Conservation (phyloP, 164 flowering plant species). For the Malania oleifera region DNA sequence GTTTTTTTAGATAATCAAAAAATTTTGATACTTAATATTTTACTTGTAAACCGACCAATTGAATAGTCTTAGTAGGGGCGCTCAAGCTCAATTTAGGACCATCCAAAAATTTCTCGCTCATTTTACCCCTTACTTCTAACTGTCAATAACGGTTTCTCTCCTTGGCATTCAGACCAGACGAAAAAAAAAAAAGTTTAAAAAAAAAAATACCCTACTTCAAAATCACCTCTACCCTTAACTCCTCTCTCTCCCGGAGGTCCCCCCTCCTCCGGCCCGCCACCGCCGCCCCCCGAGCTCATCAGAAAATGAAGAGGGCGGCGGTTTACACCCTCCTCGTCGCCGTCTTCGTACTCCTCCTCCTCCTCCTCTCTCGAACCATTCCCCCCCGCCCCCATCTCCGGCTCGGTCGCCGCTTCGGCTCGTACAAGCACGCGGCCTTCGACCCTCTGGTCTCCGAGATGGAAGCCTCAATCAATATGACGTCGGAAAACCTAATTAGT, state of each 20-base stretch:
- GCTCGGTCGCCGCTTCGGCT: conserved; percentile 35
- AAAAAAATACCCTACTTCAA: background rate
- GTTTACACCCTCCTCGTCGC: conserved; percentile 43
- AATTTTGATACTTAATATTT: too few species aligned
- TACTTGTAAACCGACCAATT: too few species aligned
- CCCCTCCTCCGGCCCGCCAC: background rate
- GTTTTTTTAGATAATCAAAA: too few species aligned
- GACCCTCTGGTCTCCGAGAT: conserved; percentile 40
- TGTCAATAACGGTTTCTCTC: conserved; percentile 21
- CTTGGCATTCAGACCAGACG: background rate
- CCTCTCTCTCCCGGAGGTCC: background rate
- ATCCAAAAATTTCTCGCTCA: too few species aligned
- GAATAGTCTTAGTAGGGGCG: too few species aligned
- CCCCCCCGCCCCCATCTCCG: background rate
- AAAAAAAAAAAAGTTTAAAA: too few species aligned
- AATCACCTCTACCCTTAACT: background rate
- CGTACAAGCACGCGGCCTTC: conserved; percentile 21
- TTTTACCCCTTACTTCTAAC: conserved; percentile 6
- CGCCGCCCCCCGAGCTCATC: background rate
- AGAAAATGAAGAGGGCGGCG: conserved; percentile 50
- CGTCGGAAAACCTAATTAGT: conserved; percentile 4
- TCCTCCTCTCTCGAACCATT: conserved; percentile 16
- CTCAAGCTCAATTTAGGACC: too few species aligned
- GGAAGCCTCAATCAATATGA: conserved; percentile 9
- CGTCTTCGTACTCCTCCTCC: conserved; percentile 39